Conservation (phyloP, 2,329 filamentous ascomycete species). For the Reticulascus tulasneorum region DNA sequence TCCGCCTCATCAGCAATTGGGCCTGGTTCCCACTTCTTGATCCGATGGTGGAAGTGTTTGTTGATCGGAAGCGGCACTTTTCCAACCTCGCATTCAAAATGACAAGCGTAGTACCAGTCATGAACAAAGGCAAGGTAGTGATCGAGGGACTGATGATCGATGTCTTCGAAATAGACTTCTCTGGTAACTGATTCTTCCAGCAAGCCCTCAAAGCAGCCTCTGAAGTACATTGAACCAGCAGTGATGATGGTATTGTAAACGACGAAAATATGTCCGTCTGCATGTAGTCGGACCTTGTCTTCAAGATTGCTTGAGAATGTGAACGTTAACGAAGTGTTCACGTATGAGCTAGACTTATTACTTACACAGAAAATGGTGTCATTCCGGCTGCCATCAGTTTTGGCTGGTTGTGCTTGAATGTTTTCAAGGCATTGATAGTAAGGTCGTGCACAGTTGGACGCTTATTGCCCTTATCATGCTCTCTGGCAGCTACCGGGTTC, state of each 20-base stretch:
- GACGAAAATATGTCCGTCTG: constrained; percentile 2
- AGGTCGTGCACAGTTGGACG: not conserved
- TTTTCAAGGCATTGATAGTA: not conserved
- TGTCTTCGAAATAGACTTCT: constrained; percentile 1
- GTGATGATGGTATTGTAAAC: constrained; percentile 7
- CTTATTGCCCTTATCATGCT: no score
- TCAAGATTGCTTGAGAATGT: constrained; percentile 1
- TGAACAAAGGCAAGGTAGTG: constrained; percentile 7
- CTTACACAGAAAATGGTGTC: not conserved
- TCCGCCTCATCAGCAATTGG: no score
- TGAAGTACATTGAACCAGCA: constrained; percentile 8
- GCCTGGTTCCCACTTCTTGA: no score
- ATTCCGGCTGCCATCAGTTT: not conserved
- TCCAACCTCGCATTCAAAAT: constrained; percentile 4
- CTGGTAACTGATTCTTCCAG: constrained; percentile 4
- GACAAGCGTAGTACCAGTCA: constrained; percentile 10
- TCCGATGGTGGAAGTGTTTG: not conserved
- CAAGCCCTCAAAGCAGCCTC: constrained; percentile 5
- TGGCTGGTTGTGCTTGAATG: not conserved
- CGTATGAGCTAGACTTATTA: not conserved
- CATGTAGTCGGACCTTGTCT: constrained; percentile 5
- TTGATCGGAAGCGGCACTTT: not conserved
- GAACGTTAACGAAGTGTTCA: not conserved
- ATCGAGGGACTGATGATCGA: constrained; percentile 1
- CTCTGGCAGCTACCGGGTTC: no score